phyloP scores from a whole-genome alignment of 129 eudicot genomes.

The Saposhnikovia divaricata region DNA sequence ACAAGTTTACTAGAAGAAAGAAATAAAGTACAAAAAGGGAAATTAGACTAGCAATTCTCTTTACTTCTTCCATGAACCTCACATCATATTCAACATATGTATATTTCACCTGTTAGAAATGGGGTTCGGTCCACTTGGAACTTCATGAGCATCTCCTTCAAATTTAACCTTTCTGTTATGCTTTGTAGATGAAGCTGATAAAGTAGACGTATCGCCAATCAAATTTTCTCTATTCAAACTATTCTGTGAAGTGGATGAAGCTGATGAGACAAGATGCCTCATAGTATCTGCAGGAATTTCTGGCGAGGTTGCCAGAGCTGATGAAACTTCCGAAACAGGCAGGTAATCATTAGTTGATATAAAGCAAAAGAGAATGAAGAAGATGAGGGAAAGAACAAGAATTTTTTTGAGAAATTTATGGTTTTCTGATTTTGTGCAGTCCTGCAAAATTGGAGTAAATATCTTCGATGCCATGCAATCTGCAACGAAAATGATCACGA shows the following conservation, averaged over 20 bases:
- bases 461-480: conserved; percentile 61
- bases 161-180: conserved; percentile 18
- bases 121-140: conserved; percentile 87
- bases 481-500: conserved; percentile 1
- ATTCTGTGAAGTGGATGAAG: neutral
- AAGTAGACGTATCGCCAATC: neutral
- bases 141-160: conserved; percentile 65
- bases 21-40: neutral
- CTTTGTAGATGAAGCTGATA: neutral
- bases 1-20: neutral
- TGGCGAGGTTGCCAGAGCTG: neutral
- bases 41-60: conserved; percentile 4
- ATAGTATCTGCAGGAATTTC: neutral
- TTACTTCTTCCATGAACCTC: neutral
- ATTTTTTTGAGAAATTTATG: conserved; percentile 15
- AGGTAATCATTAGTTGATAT: conserved; percentile 15
- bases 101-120: conserved; percentile 53
- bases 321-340: conserved; percentile 8
- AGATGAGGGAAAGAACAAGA: conserved; percentile 27
- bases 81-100: too few species aligned
- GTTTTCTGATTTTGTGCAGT: conserved; percentile 14
- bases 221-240: conserved; percentile 8
- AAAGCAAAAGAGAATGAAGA: conserved; percentile 18
- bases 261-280: neutral
- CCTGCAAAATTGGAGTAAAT: neutral